Base-by-base conservation (phyloP, 345 rosid species). In the Diplotaxis tenuifolia region DNA sequence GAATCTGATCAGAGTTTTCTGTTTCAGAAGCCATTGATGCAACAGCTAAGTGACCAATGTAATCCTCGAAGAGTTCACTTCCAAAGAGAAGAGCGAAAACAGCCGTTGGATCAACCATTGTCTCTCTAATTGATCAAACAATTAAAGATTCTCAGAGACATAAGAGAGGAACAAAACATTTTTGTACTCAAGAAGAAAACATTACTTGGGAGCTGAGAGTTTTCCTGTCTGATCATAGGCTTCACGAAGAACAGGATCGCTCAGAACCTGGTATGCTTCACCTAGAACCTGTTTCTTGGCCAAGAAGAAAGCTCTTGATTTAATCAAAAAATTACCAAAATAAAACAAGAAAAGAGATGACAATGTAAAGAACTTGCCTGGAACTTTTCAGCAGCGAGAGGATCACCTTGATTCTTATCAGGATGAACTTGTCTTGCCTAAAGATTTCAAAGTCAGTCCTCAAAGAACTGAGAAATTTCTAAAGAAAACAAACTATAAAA, bases 391-490 rank as follows among this genome's bases (percentile, higher is more conserved):
- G 99, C 99, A 58, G 99, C 96, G 0, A 75, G 81, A 74, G 99
- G 99, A 82, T 95, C 93, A 61, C 89, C 84, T 29, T 87, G 99
- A 72, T 91, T 91, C 82, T 95, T 95, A 79, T 95, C 99, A 4
- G 99, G 99, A 81, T 95, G 99, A 75, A 95, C 99, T 82, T 89
- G 92, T 19, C 99, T 87, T 21, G 99, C 99, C 99, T 95, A 82
- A 65, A 36, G 42, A 82, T 14, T 19, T 15, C 58, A 62, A 23
- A 34, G 14, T 67, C 4, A 56, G 60, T 19, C 10, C 1, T 4
- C n/a, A 19, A 49, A 67, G 10, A 23, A 72, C 52, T 65, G 60
- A 58, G 73, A 60, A 34, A 68, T 20, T 57, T 59, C 63, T 52
- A 62, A 34, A 32, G 6, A 52, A 12, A 28, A 4, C 1, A 27